A percentile compares a stretch with the other conserved stretches of the same genome.
Conservation (phyloP, 306 rosid genomes). For the Boehmeria nivea region DNA sequence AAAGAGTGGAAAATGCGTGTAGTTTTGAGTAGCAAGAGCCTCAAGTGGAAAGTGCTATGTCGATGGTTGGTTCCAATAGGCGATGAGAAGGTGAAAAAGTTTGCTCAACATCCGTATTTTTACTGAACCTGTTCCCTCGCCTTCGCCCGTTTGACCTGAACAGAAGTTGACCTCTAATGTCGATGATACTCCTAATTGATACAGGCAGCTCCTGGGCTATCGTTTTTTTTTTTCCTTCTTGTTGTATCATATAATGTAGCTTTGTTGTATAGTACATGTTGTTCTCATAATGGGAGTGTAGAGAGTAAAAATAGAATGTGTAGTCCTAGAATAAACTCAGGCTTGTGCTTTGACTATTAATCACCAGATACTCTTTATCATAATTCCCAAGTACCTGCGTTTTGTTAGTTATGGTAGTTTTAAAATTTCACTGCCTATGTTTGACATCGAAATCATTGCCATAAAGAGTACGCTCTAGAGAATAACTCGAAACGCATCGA, state of each 20-base stretch:
- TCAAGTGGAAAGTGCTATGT: conserved; percentile 27
- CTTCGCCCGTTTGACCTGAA: conserved; percentile 26
- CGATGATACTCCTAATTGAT: conserved; percentile 37
- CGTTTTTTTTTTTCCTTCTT: conserved; percentile 17
- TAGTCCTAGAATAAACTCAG: conserved; percentile 41
- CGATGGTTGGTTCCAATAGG: conserved; percentile 19
- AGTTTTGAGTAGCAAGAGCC: conserved; percentile 19
- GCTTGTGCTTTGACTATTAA: conserved; percentile 32
- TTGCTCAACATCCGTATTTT: conserved; percentile 22
- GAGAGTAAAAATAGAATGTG: conserved; percentile 37
- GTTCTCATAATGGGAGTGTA: conserved; percentile 39
- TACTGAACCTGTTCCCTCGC: conserved; percentile 17
- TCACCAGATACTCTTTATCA: conserved; percentile 26
- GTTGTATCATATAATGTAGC: conserved; percentile 35
- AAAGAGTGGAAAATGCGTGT: conserved; percentile 11
- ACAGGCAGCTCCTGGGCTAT: no score
- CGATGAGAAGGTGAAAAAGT: conserved; percentile 32
- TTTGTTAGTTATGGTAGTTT: background rate
- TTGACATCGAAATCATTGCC: no score
- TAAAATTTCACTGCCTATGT: background rate
- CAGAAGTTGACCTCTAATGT: conserved; percentile 33
- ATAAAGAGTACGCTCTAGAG: no score
- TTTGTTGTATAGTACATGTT: conserved; percentile 58
- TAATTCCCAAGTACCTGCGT: conserved; percentile 7
- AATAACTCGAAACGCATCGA: no score